phyloP scores from a whole-genome alignment of 176 grass and related monocot genomes.

The Carex parvula region DNA sequence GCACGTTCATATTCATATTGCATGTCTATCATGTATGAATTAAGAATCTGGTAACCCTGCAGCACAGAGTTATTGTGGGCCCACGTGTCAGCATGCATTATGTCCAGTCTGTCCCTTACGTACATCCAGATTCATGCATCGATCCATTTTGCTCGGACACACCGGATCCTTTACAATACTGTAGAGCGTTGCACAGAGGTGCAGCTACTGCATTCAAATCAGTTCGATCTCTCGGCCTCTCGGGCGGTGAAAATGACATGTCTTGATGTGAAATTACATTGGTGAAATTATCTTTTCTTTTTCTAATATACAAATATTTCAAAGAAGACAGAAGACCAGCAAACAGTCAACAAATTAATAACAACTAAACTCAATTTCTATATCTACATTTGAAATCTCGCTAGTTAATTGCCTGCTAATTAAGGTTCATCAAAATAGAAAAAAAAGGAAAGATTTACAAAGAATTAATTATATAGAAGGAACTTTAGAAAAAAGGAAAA shows the following conservation, averaged over 20 bases:
- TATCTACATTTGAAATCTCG: too few relatives aligned
- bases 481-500: too few relatives aligned
- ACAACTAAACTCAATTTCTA: too few relatives aligned
- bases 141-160: neutral
- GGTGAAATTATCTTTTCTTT: too few relatives aligned
- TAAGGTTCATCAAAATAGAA: too few relatives aligned
- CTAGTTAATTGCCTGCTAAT: too few relatives aligned
- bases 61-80: neutral
- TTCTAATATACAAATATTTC: too few relatives aligned
- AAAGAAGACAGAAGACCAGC: too few relatives aligned
- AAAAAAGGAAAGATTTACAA: too few relatives aligned
- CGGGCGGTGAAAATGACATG: neutral
- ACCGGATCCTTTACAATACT: neutral
- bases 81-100: neutral
- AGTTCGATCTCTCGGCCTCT: too few relatives aligned
- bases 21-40: neutral
- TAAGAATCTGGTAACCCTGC: neutral
- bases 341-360: too few relatives aligned
- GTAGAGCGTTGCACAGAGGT: neutral
- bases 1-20: slow-evolving; percentile 3
- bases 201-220: neutral
- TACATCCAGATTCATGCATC: neutral
- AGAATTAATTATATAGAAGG: too few relatives aligned
- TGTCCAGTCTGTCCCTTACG: neutral
- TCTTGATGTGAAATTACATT: neutral